A percentile compares a stretch with the other conserved stretches of the same genome.
These are phyloP conservation scores for Cystoisospora suis DNA, from an alignment of 169 alveolate species.

Conservation along the genomic window DNA sequence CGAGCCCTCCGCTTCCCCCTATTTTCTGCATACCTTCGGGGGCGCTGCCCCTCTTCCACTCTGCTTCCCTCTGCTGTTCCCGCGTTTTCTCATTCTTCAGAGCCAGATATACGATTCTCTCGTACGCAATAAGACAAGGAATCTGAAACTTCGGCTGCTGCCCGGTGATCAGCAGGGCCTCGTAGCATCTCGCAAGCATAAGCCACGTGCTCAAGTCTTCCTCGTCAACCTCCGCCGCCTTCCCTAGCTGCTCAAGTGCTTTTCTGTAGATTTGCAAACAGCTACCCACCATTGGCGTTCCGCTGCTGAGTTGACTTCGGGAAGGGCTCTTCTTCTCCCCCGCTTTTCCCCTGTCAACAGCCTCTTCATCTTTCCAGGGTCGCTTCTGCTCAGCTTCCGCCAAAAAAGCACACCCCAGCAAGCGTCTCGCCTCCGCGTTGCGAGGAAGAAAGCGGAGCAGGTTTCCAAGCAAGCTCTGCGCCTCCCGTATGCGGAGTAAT, in stretches of 20 bases:
- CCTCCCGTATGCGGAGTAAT: not conserved
- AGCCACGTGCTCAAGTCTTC: not conserved
- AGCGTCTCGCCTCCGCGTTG: not conserved
- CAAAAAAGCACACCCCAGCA: constrained; percentile 12
- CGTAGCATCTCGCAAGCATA: constrained; percentile 25
- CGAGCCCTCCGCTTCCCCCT: not conserved
- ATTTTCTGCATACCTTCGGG: too few relatives aligned
- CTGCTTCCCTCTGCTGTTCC: constrained; percentile 11
- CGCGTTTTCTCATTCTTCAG: not conserved
- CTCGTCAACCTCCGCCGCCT: not conserved
- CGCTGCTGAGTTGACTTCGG: not conserved
- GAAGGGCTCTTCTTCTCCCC: not conserved
- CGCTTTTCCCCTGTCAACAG: not conserved
- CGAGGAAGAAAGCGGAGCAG: not conserved
- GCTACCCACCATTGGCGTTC: not conserved
- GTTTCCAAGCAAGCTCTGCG: not conserved
- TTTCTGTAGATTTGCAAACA: not conserved
- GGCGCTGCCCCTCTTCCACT: too few relatives aligned
- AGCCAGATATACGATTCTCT: not conserved
- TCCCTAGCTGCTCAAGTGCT: not conserved
- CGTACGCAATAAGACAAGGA: constrained; percentile 12
- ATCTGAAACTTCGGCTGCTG: not conserved
- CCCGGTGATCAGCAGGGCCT: not conserved
- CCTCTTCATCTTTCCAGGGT: not conserved
- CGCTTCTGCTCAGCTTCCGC: constrained; percentile 17